phyloP scores from a whole-genome alignment of 352 stramenopile genomes.

The Aphanomyces stellatus region DNA sequence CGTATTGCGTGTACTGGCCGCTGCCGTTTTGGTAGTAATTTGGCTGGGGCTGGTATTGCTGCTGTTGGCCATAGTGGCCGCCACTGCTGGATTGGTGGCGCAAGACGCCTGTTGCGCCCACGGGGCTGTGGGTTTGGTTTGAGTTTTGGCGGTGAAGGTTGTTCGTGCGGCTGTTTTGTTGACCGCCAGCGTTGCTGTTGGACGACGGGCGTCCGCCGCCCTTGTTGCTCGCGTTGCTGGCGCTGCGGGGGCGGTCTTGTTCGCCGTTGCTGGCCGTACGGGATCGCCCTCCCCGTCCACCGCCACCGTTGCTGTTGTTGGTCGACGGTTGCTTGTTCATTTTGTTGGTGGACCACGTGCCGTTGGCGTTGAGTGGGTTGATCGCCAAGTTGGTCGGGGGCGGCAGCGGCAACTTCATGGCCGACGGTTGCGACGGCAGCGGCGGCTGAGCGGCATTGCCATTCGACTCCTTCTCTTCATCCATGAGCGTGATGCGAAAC shows the following conservation, averaged over 20 bases:
- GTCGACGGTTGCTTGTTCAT: not conserved
- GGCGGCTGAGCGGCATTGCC: not conserved
- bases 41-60: not conserved
- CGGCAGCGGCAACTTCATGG: slow-evolving; percentile 6
- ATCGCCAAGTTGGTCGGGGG: slow-evolving; percentile 3
- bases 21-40: not conserved
- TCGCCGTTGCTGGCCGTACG: not conserved
- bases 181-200: not conserved
- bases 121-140: not conserved
- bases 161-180: not conserved
- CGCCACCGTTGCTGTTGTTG: not conserved
- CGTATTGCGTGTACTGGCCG: too few relatives aligned
- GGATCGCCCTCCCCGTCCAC: not conserved
- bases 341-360: too few relatives aligned
- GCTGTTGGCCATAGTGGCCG: not conserved
- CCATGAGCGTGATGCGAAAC: slow-evolving; percentile 67
- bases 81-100: not conserved
- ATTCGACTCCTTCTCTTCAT: slow-evolving; percentile 8
- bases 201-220: not conserved
- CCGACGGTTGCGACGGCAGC: not conserved
- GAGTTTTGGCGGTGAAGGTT: not conserved
- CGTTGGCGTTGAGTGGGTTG: too few relatives aligned
- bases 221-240: not conserved
- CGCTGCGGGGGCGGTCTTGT: not conserved
- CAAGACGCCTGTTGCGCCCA: too few relatives aligned